Base-by-base conservation (phyloP, 345 rosid species). In the Acer negundo region DNA sequence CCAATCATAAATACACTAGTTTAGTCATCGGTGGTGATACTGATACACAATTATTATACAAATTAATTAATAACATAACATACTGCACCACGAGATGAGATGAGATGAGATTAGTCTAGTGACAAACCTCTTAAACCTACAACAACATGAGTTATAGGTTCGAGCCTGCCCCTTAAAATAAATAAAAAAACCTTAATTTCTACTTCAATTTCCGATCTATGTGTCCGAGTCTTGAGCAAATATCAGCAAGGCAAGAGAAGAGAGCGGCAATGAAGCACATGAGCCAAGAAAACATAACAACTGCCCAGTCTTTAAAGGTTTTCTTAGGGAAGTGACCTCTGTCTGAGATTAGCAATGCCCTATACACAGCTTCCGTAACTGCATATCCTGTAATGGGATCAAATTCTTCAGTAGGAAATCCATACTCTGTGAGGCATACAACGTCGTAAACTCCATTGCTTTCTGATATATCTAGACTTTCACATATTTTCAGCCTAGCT, bases 261-360 rank as follows among this genome's bases (percentile, higher is more conserved):
- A 85, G 24, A 46, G 73, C 71, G 19, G 86, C 86, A 51, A 83
- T 35, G 66, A 89, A 70, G 62, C 83, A 81, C 82, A 84, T 31
- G 7, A 84, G 58, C 86, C 87, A 77, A 1, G 87, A 77, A 6
- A 87, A 42, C 47, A 75, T 31, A 53, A 77, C 22, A 20, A 78
- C 4, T 15, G 81, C 74, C 86, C 85, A 80, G 63, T 90, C 94
- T 47, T 26, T 13, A 47, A 77, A 59, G 65, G 64, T 82, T 67
- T 56, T 82, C 85, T 86, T 86, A 0, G 90, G 91, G 8, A 69
- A 70, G 49, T 89, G 92, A 10, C 76, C 79, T 49, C 90, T 77
- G 78, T 90, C 91, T 1, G 94, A 85, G 64, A 85, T 84, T 15
- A 90, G 84, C 78, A 90, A 67, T 35, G 92, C 91, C 77, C 92